A percentile compares a stretch with the other conserved stretches of the same genome.
Evolutionary conservation across 148 eudicot species (phyloP).

Genomic region (Cornus florida): DNA sequence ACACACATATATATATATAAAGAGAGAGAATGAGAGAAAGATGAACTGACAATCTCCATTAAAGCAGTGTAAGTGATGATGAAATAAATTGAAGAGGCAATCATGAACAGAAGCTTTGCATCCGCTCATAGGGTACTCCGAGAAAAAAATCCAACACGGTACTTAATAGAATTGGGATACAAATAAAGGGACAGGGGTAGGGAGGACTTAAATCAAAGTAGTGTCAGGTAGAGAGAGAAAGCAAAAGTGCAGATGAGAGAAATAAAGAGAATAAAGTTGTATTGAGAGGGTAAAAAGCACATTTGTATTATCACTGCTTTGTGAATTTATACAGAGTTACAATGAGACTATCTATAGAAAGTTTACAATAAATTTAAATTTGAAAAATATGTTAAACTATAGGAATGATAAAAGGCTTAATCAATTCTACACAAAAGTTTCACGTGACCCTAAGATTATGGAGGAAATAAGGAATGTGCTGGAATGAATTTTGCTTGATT

Average conservation of each 20-base stretch:
- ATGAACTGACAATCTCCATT: conserved; percentile 77
- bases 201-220: neutral
- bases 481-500: too few relatives aligned
- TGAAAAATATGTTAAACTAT: too few relatives aligned
- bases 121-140: conserved; percentile 14
- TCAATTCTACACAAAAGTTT: too few relatives aligned
- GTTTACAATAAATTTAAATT: too few relatives aligned
- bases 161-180: conserved; percentile 14
- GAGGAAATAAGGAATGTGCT: too few relatives aligned
- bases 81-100: conserved; percentile 11
- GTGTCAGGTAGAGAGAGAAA: neutral
- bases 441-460: too few relatives aligned
- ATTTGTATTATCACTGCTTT: too few relatives aligned
- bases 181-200: neutral
- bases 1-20: neutral
- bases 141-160: conserved; percentile 36
- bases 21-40: conserved; percentile 1
- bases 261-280: too few relatives aligned
- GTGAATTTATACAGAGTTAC: too few relatives aligned
- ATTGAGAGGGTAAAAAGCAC: too few relatives aligned
- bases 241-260: neutral
- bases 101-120: conserved; percentile 26
- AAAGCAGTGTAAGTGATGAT: conserved; percentile 46
- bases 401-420: too few relatives aligned
- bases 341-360: too few relatives aligned